Evolutionary conservation across 2,329 filamentous ascomycete genomes (phyloP).

Genomic region (Coniella vitis): DNA sequence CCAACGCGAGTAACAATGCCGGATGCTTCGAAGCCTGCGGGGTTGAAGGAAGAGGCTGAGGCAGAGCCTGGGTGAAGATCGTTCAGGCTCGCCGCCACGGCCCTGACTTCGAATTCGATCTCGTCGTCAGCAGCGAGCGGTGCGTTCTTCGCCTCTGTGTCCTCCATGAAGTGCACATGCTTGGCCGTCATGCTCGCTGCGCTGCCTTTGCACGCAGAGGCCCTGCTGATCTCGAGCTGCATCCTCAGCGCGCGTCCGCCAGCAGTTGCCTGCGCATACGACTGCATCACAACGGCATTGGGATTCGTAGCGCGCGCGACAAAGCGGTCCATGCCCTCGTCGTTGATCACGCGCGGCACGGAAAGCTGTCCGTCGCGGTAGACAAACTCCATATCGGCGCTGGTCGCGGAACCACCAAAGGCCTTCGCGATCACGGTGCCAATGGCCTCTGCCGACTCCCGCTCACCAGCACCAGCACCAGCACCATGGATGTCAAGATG

Average conservation of each 20-base stretch:
- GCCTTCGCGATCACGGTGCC: conserved; percentile 27
- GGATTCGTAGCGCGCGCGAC: conserved; percentile 37
- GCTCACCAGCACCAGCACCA: conserved; percentile 15
- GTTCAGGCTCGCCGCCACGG: conserved; percentile 26
- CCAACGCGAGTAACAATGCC: conserved; percentile 27
- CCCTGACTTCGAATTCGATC: conserved; percentile 28
- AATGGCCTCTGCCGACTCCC: conserved; percentile 21
- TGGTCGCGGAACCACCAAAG: conserved; percentile 26
- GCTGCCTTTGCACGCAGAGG: conserved; percentile 20
- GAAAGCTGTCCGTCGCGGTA: conserved; percentile 32
- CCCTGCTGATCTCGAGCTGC: background rate
- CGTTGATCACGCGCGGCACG: conserved; percentile 33
- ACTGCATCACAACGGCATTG: conserved; percentile 28
- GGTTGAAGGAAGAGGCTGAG: background rate
- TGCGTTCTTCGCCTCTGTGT: background rate
- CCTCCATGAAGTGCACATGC: background rate
- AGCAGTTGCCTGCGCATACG: conserved; percentile 28
- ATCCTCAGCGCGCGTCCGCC: background rate
- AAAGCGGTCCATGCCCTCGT: conserved; percentile 34
- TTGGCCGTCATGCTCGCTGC: background rate
- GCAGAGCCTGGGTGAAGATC: background rate
- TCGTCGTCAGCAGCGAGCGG: conserved; percentile 17
- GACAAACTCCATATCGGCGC: conserved; percentile 36
- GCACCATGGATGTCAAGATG: conserved; percentile 38
- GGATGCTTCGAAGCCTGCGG: conserved; percentile 33